Percentiles rank a stretch among this genome's conserved stretches.
These are phyloP conservation scores for Phytopythium litorale DNA, from an alignment of 352 stramenopile species.

Conservation along the genomic window DNA sequence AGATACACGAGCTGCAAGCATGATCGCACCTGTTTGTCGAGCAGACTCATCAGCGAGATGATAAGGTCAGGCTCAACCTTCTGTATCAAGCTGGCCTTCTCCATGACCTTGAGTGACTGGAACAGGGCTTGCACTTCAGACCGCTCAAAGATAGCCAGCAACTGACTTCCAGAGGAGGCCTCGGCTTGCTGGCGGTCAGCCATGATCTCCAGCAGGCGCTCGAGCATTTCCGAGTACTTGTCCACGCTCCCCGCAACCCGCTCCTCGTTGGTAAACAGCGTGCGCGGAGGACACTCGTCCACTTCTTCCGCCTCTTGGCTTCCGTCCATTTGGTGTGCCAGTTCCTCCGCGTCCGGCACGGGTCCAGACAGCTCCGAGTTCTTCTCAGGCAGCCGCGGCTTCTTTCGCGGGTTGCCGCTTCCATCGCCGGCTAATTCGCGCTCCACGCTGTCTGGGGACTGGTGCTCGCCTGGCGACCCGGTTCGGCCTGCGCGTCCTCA, in stretches of 20 bases:
- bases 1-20: too few relatives aligned
- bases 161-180: conserved; percentile 19
- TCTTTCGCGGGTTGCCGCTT: neutral
- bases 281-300: conserved; percentile 27
- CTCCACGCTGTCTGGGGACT: neutral
- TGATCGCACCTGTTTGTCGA: conserved; percentile 53
- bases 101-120: conserved; percentile 64
- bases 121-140: conserved; percentile 61
- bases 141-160: conserved; percentile 37
- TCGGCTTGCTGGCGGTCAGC: conserved; percentile 27
- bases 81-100: conserved; percentile 55
- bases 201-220: conserved; percentile 33
- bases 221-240: conserved; percentile 60
- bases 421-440: neutral
- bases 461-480: neutral
- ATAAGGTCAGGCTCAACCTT: conserved; percentile 56
- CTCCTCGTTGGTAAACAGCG: conserved; percentile 48
- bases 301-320: conserved; percentile 4
- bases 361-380: neutral
- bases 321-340: conserved; percentile 3
- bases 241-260: conserved; percentile 51
- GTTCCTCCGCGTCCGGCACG: conserved; percentile 6
- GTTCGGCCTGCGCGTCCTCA: neutral
- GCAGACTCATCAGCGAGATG: conserved; percentile 40
- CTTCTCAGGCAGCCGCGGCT: neutral